A percentile compares a stretch with the other conserved stretches of the same genome.
phyloP scores from a whole-genome alignment of 371 early-diverging fungal genomes.

The Amoeboaphelidium protococcarum region DNA sequence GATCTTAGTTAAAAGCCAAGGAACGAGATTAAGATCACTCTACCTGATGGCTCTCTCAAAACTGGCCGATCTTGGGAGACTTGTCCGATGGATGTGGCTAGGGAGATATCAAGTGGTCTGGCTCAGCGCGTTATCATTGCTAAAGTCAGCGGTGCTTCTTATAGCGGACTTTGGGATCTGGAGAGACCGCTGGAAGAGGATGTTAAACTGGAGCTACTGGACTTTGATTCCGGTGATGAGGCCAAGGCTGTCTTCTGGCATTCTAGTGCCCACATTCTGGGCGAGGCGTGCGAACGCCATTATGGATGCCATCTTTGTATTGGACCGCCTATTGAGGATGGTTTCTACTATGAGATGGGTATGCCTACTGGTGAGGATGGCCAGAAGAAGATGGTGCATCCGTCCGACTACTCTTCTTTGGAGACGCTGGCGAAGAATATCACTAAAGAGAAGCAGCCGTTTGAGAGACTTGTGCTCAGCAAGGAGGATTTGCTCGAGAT shows the following conservation, averaged over 20 bases:
- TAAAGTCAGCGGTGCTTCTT: constrained; percentile 64
- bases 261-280: constrained; percentile 97
- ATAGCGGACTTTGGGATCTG: constrained; percentile 91
- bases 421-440: constrained; percentile 53
- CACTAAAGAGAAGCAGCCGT: constrained; percentile 85
- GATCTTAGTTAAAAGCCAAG: constrained; percentile 49
- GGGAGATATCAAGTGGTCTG: constrained; percentile 56
- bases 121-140: constrained; percentile 77
- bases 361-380: constrained; percentile 31
- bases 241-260: constrained; percentile 95
- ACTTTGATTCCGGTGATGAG: constrained; percentile 73
- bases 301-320: constrained; percentile 89
- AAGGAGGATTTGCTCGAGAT: constrained; percentile 86
- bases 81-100: constrained; percentile 80
- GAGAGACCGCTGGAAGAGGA: constrained; percentile 55
- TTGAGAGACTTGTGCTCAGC: constrained; percentile 60
- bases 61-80: constrained; percentile 88
- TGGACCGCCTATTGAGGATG: constrained; percentile 95
- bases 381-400: constrained; percentile 5
- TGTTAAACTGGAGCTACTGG: constrained; percentile 65
- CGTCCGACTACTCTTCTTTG: constrained; percentile 56
- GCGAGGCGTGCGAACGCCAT: constrained; percentile 90
- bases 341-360: constrained; percentile 98
- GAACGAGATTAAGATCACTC: constrained; percentile 54
- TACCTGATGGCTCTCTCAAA: constrained; percentile 60